These are phyloP conservation scores for Auriscalpium orientale DNA, from an alignment of 768 basidiomycete genomes.

Conservation along the genomic window DNA sequence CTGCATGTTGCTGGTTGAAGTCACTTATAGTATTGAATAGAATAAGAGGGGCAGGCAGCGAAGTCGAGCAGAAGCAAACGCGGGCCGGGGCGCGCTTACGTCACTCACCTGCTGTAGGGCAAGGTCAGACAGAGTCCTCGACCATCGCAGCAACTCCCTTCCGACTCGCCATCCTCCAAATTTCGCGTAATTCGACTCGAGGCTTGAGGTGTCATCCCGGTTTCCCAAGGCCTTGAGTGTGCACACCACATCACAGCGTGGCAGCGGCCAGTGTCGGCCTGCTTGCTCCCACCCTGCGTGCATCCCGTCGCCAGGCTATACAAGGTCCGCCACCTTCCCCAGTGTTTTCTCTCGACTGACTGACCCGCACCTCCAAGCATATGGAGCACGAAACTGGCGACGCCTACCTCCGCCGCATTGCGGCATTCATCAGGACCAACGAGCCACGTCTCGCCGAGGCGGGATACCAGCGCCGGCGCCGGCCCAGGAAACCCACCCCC, in stretches of 20 bases:
- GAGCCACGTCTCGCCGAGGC: constrained; percentile 67
- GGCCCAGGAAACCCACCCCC: constrained; percentile 22
- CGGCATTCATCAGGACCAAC: constrained; percentile 65
- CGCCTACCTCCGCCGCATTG: constrained; percentile 63
- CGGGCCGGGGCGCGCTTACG: no score
- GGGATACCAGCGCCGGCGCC: constrained; percentile 43
- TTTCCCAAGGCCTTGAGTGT: no score
- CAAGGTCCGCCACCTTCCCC: constrained; percentile 4
- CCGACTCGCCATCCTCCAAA: neutral
- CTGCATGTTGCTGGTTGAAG: no score
- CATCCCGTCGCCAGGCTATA: neutral
- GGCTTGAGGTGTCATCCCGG: no score
- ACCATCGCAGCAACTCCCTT: no score
- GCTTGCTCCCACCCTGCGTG: neutral
- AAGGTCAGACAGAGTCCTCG: no score
- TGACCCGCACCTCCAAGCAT: constrained; percentile 21
- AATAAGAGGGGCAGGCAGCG: no score
- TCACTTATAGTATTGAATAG: no score
- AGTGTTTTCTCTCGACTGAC: constrained; percentile 16
- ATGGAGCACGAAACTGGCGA: constrained; percentile 63
- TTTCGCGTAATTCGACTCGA: neutral
- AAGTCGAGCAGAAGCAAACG: no score
- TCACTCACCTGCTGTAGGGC: no score
- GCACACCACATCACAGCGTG: neutral
- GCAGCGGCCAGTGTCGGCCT: neutral